A percentile compares a stretch with the other conserved stretches of the same genome.
Conservation (phyloP, 805 yeast genomes). For the Ogataea paradorogensis region DNA sequence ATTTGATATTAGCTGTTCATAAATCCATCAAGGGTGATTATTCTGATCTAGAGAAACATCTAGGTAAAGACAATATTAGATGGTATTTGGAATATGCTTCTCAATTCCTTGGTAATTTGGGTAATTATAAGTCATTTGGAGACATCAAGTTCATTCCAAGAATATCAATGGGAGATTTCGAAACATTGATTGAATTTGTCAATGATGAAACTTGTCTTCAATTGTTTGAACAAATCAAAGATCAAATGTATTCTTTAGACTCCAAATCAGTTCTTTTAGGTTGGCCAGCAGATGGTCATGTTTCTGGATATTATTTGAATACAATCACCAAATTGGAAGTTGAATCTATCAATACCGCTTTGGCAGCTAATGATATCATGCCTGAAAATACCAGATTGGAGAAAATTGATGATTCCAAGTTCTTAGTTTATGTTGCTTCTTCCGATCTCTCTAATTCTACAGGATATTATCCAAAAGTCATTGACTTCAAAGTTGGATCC, state of each 20-base stretch:
- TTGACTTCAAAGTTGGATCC: slow-evolving; percentile 40
- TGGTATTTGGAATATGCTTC: slow-evolving; percentile 70
- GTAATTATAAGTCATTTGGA: slow-evolving; percentile 84
- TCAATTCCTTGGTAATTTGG: slow-evolving; percentile 70
- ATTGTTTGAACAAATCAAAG: slow-evolving; percentile 42
- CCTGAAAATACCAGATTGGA: slow-evolving; percentile 79
- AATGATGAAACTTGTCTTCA: slow-evolving; percentile 34
- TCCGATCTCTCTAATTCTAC: slow-evolving; percentile 48
- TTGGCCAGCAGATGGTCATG: slow-evolving; percentile 73
- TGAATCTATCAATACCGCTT: slow-evolving; percentile 61
- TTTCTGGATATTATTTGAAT: slow-evolving; percentile 68
- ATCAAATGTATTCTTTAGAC: slow-evolving; percentile 48
- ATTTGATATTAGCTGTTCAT: slow-evolving; percentile 63
- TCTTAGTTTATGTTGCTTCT: slow-evolving; percentile 68
- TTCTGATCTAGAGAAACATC: slow-evolving; percentile 32
- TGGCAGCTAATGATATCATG: slow-evolving; percentile 61
- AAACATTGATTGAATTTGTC: slow-evolving; percentile 42
- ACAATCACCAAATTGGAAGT: slow-evolving; percentile 57
- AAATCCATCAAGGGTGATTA: slow-evolving; percentile 47
- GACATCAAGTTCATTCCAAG: slow-evolving; percentile 83
- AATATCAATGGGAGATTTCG: slow-evolving; percentile 47
- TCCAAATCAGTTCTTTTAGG: slow-evolving; percentile 61
- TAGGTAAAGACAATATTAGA: slow-evolving; percentile 37
- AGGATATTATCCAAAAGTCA: slow-evolving; percentile 53
- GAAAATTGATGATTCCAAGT: slow-evolving; percentile 47